Percentiles rank a stretch among this genome's conserved stretches.
Conservation (phyloP, 768 basidiomycete species). For the Calvatia gigantea region DNA sequence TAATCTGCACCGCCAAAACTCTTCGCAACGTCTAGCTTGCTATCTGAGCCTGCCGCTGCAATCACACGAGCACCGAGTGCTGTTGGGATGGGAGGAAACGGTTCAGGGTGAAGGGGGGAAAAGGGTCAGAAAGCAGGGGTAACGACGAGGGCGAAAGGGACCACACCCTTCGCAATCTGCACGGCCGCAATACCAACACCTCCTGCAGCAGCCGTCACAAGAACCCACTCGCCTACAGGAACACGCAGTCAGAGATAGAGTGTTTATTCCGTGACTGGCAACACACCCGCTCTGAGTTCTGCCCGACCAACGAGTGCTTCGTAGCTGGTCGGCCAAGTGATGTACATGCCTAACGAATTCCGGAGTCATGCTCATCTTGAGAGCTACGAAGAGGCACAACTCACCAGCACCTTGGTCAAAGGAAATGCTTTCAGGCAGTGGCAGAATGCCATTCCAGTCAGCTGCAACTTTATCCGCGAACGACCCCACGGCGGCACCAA, state of each 20-base stretch:
- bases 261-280: background rate
- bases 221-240: constrained; percentile 76
- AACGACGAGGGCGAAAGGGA: background rate
- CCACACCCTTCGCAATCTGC: constrained; percentile 85
- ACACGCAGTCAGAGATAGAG: background rate
- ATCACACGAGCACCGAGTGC: constrained; percentile 93
- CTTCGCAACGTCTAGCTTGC: constrained; percentile 78
- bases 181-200: constrained; percentile 92
- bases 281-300: constrained; percentile 66
- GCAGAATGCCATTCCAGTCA: constrained; percentile 45
- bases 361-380: background rate
- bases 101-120: background rate
- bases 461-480: constrained; percentile 75
- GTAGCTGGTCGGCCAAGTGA: constrained; percentile 95
- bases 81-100: too few relatives aligned
- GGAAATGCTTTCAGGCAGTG: constrained; percentile 70
- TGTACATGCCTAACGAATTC: constrained; percentile 53
- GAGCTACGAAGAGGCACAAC: constrained; percentile 13
- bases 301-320: constrained; percentile 88
- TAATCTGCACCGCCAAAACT: constrained; percentile 80
- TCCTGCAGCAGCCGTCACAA: constrained; percentile 94
- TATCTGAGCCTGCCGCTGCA: constrained; percentile 79
- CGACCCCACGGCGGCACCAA: constrained; percentile 76
- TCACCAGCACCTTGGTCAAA: constrained; percentile 85
- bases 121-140: background rate